phyloP scores from a whole-genome alignment of 306 rosid species.

The Echinosophora koreensis region DNA sequence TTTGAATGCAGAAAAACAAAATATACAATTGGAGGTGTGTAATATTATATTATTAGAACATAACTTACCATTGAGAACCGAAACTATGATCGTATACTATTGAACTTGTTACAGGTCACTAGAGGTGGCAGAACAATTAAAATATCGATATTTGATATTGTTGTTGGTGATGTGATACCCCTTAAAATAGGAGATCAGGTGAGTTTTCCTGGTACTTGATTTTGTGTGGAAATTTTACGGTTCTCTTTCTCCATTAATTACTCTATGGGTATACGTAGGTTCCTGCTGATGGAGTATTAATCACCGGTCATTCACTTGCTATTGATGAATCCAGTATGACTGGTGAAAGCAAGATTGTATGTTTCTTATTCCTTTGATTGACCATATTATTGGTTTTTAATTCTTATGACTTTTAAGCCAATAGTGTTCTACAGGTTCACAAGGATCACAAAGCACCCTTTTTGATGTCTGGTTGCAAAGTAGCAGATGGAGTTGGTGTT shows the following conservation, averaged over 20 bases:
- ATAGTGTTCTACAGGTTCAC: slow-evolving; percentile 70
- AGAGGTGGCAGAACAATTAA: slow-evolving; percentile 84
- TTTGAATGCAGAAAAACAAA: slow-evolving; percentile 87
- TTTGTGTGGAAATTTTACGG: slow-evolving; percentile 30
- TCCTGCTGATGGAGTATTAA: slow-evolving; percentile 95
- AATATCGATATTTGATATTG: slow-evolving; percentile 87
- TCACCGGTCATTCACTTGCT: slow-evolving; percentile 86
- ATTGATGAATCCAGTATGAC: slow-evolving; percentile 99
- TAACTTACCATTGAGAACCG: slow-evolving; percentile 28
- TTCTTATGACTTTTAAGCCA: slow-evolving; percentile 50
- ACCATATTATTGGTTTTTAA: slow-evolving; percentile 32
- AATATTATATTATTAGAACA: slow-evolving; percentile 30
- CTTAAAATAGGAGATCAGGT: slow-evolving; percentile 98
- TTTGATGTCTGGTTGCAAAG: slow-evolving; percentile 98
- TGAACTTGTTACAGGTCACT: slow-evolving; percentile 67
- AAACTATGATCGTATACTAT: slow-evolving; percentile 36
- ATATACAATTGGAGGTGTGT: slow-evolving; percentile 90
- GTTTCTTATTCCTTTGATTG: slow-evolving; percentile 47
- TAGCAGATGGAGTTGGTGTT: slow-evolving; percentile 96
- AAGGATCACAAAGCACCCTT: slow-evolving; percentile 89
- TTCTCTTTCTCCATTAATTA: slow-evolving; percentile 20
- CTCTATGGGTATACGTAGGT: slow-evolving; percentile 58
- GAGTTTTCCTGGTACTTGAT: slow-evolving; percentile 42
- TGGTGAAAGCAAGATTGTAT: slow-evolving; percentile 97
- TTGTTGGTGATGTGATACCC: slow-evolving; percentile 97